A percentile compares a stretch with the other conserved stretches of the same genome.
Conservation (phyloP, 441 rosid genomes). For the Erysimum cheiri region DNA sequence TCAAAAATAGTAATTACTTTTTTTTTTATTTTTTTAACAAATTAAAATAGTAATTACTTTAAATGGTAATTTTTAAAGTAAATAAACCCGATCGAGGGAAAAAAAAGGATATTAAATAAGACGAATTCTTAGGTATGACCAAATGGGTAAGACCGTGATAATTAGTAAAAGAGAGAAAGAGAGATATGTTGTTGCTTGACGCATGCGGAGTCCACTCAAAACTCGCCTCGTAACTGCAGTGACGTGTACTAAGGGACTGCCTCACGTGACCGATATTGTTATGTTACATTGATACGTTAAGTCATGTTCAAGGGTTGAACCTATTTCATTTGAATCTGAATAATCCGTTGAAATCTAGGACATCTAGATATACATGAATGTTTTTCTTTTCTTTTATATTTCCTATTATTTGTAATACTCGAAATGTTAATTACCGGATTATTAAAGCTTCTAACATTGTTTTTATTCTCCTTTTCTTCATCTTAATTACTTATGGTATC, state of each 20-base stretch:
- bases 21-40: too few relatives aligned
- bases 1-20: too few relatives aligned
- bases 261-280: constrained; percentile 39
- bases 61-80: neutral
- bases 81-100: neutral
- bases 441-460: neutral
- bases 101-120: neutral
- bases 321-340: neutral
- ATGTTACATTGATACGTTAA: constrained; percentile 34
- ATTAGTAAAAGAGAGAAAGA: constrained; percentile 5
- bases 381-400: neutral
- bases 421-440: neutral
- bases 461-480: neutral
- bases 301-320: constrained; percentile 21
- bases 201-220: constrained; percentile 42
- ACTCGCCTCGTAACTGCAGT: constrained; percentile 42
- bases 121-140: neutral
- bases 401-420: neutral
- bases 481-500: neutral
- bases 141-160: neutral
- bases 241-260: constrained; percentile 39
- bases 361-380: too few relatives aligned
- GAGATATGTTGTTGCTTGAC: constrained; percentile 37
- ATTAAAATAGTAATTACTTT: constrained; percentile 11
- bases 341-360: neutral